Conservation (phyloP, 495 filamentous ascomycete genomes). For the Lasiosphaeria ovina region DNA sequence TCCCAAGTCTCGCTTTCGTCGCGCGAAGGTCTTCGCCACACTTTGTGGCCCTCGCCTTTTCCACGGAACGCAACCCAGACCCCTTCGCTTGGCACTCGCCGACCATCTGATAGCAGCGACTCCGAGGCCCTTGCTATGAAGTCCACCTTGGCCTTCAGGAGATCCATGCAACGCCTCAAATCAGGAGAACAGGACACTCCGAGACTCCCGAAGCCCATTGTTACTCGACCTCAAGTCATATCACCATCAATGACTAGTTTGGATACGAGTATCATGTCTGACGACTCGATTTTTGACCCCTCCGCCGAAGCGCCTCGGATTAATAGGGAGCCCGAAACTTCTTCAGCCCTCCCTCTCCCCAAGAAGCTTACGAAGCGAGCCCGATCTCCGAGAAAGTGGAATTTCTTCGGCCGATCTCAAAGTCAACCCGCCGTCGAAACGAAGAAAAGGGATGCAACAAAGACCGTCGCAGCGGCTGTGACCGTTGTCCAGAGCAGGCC, state of each 20-base stretch:
- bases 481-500: constrained; percentile 42
- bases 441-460: constrained; percentile 37
- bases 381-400: constrained; percentile 70
- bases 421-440: constrained; percentile 45
- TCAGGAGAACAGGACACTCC: constrained; percentile 37
- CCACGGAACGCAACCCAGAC: constrained; percentile 30
- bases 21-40: constrained; percentile 37
- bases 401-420: constrained; percentile 74
- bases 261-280: constrained; percentile 51
- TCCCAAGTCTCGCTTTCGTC: constrained; percentile 43
- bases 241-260: constrained; percentile 49
- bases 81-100: constrained; percentile 29
- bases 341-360: constrained; percentile 22
- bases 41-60: constrained; percentile 53
- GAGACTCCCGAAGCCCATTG: constrained; percentile 43
- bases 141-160: constrained; percentile 49
- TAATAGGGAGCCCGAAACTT: constrained; percentile 14
- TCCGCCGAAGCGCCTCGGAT: constrained; percentile 22
- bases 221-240: constrained; percentile 33
- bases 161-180: constrained; percentile 50
- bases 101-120: constrained; percentile 53
- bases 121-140: constrained; percentile 41
- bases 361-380: constrained; percentile 57
- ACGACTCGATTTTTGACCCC: constrained; percentile 44
- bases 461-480: constrained; percentile 43